These are phyloP conservation scores for Cubamyces sp. DNA, from an alignment of 768 basidiomycete species.

Conservation along the genomic window DNA sequence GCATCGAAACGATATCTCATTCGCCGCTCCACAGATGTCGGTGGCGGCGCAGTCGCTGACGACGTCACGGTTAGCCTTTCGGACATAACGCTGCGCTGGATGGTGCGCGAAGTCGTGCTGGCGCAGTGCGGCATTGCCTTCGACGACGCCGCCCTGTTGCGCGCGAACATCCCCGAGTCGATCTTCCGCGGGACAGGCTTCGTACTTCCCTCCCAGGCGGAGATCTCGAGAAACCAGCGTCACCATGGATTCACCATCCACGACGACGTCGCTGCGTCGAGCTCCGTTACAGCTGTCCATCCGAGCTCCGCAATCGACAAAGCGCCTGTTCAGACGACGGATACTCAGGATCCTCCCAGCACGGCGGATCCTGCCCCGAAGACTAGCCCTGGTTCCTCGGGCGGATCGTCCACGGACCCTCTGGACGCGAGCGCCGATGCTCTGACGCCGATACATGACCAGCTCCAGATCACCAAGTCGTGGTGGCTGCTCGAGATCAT, in stretches of 20 bases:
- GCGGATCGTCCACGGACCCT: neutral
- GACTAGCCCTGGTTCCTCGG: neutral
- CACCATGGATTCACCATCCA: neutral
- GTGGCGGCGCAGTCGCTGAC: slow-evolving; percentile 63
- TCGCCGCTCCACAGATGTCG: slow-evolving; percentile 53
- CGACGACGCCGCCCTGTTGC: slow-evolving; percentile 50
- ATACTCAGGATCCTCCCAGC: too few species aligned
- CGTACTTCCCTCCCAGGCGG: slow-evolving; percentile 17
- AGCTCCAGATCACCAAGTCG: slow-evolving; percentile 43
- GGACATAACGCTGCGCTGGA: slow-evolving; percentile 75
- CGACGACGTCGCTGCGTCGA: neutral
- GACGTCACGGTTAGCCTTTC: slow-evolving; percentile 47
- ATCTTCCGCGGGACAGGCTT: slow-evolving; percentile 26
- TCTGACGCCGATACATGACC: slow-evolving; percentile 58
- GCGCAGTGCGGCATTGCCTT: slow-evolving; percentile 66
- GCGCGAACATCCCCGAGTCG: slow-evolving; percentile 43
- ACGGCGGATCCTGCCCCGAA: neutral
- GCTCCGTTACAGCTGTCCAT: neutral
- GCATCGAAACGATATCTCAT: neutral
- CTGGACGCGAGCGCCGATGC: slow-evolving; percentile 33
- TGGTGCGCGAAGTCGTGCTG: slow-evolving; percentile 67
- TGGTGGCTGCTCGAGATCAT: slow-evolving; percentile 82
- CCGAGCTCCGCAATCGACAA: neutral
- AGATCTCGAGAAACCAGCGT: neutral
- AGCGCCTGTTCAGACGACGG: neutral